phyloP scores from a whole-genome alignment of 139 green algal genomes.

The Trebouxia sp. region DNA sequence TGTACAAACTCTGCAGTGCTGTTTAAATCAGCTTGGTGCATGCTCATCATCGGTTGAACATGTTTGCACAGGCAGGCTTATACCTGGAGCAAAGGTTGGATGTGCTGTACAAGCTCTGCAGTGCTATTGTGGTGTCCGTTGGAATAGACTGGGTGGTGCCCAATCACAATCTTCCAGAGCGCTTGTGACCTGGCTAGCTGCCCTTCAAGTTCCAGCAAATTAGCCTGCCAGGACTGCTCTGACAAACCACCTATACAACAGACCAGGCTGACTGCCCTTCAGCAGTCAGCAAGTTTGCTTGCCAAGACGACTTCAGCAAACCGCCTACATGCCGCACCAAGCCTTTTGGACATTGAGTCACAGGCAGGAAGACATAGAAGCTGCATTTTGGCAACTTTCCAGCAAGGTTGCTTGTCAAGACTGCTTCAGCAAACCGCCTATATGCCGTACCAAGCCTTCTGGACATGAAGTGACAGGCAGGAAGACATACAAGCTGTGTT shows the following conservation, averaged over 20 bases:
- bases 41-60: too few species aligned
- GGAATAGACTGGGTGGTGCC: conserved; percentile 65
- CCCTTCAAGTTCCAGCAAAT: conserved; percentile 48
- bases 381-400: background rate
- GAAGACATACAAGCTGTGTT: too few species aligned
- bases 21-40: background rate
- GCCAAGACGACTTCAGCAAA: background rate
- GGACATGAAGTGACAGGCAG: too few species aligned
- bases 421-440: too few species aligned
- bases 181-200: conserved; percentile 41
- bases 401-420: too few species aligned
- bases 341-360: conserved; percentile 11
- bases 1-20: background rate
- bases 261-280: background rate
- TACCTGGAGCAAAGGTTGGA: conserved; percentile 38
- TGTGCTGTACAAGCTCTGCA: conserved; percentile 16
- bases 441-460: too few species aligned
- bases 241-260: conserved; percentile 51
- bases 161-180: conserved; percentile 71
- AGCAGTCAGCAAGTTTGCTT: background rate
- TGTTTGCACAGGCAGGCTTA: too few species aligned
- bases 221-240: conserved; percentile 47
- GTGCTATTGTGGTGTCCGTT: conserved; percentile 31
- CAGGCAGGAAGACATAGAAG: background rate
- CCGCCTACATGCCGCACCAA: too few species aligned